Conservation (phyloP, 2,329 filamentous ascomycete genomes). For the Calonectria hawksworthii region DNA sequence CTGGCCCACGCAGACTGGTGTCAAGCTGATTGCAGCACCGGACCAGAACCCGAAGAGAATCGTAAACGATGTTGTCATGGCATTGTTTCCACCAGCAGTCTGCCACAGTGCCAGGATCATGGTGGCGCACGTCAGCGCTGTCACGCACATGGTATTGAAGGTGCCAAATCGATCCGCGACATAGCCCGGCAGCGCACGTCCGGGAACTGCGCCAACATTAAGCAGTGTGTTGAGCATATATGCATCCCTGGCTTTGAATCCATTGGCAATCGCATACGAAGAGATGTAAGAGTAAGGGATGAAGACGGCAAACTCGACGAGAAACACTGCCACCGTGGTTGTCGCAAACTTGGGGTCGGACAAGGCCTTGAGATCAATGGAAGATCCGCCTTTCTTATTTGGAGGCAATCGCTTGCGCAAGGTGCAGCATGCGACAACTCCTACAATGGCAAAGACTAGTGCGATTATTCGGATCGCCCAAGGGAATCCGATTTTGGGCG, state of each 20-base stretch:
- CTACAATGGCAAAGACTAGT: slow-evolving; percentile 39
- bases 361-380: slow-evolving; percentile 67
- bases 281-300: slow-evolving; percentile 79
- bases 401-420: slow-evolving; percentile 62
- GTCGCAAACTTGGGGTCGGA: slow-evolving; percentile 63
- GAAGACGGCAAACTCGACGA: slow-evolving; percentile 71
- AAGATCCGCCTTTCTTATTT: slow-evolving; percentile 56
- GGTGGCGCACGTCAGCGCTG: slow-evolving; percentile 61
- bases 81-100: slow-evolving; percentile 53
- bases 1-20: slow-evolving; percentile 80
- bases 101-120: slow-evolving; percentile 74
- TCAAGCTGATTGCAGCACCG: slow-evolving; percentile 79
- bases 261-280: slow-evolving; percentile 67
- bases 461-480: slow-evolving; percentile 51
- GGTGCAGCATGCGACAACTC: slow-evolving; percentile 48
- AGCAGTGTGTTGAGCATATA: slow-evolving; percentile 79
- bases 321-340: slow-evolving; percentile 67
- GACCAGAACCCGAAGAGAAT: slow-evolving; percentile 78
- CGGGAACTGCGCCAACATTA: slow-evolving; percentile 77
- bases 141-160: slow-evolving; percentile 77
- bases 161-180: slow-evolving; percentile 76
- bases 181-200: slow-evolving; percentile 74
- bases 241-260: slow-evolving; percentile 66
- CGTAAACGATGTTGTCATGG: slow-evolving; percentile 71
- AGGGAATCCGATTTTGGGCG: slow-evolving; percentile 46